Percentiles rank a stretch among this genome's conserved stretches.
These are phyloP conservation scores for Arbutus unedo DNA, from an alignment of 148 eudicot species.

Conservation along the genomic window DNA sequence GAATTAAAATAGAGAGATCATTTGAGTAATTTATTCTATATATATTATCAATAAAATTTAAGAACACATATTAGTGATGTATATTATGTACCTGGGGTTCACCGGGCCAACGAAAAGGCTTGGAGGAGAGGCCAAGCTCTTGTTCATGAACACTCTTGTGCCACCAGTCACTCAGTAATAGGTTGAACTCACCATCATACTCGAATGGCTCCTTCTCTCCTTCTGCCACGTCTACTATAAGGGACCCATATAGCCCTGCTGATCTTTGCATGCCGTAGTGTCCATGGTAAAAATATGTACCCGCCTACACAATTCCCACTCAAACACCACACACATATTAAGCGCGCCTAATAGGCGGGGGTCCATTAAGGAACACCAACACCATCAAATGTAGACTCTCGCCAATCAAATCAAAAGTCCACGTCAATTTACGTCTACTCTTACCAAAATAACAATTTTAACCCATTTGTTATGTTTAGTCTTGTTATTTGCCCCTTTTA, in stretches of 20 bases:
- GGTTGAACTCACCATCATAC: slow-evolving; percentile 68
- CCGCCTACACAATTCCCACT: slow-evolving; percentile 38
- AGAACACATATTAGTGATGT: too few species aligned
- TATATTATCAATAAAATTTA: too few species aligned
- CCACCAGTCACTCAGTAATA: slow-evolving; percentile 87
- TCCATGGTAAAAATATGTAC: slow-evolving; percentile 89
- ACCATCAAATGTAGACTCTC: too few species aligned
- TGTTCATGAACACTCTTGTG: slow-evolving; percentile 48
- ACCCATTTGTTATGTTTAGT: too few species aligned
- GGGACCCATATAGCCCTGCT: slow-evolving; percentile 77
- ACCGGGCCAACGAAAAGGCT: slow-evolving; percentile 77
- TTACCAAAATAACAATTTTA: too few species aligned
- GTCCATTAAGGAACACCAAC: too few species aligned
- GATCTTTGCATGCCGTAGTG: slow-evolving; percentile 92
- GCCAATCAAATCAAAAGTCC: too few species aligned
- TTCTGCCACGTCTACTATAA: slow-evolving; percentile 65
- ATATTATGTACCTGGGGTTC: slow-evolving; percentile 72
- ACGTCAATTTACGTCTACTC: too few species aligned
- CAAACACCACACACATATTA: background rate
- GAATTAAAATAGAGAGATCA: too few species aligned
- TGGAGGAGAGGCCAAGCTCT: slow-evolving; percentile 60
- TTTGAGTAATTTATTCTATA: too few species aligned
- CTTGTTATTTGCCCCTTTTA: too few species aligned
- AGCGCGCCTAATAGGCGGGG: too few species aligned
- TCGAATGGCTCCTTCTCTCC: slow-evolving; percentile 55